These are phyloP conservation scores for Geranium rotundifolium DNA, from an alignment of 345 rosid genomes.

Conservation along the genomic window DNA sequence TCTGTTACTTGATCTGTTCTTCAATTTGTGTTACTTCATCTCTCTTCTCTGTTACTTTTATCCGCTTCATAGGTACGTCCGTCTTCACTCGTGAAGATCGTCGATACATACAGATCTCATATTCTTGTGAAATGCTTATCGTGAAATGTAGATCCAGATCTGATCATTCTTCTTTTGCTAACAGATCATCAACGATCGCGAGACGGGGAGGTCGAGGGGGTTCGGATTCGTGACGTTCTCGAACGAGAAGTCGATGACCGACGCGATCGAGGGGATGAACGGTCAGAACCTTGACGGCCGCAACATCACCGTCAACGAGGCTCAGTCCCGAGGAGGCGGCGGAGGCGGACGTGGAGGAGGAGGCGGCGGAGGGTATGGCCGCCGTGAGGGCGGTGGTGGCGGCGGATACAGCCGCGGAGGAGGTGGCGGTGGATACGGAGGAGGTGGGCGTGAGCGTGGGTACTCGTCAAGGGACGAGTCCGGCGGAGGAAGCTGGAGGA, in stretches of 20 bases:
- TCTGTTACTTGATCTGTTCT: slow-evolving; percentile 33
- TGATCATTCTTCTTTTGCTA: not conserved
- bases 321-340: slow-evolving; percentile 57
- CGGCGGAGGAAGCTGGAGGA: slow-evolving; percentile 54
- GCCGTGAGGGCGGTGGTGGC: slow-evolving; percentile 28
- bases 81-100: slow-evolving; percentile 43
- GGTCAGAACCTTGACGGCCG: slow-evolving; percentile 81
- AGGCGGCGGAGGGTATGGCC: slow-evolving; percentile 26
- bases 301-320: slow-evolving; percentile 70
- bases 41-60: slow-evolving; percentile 21
- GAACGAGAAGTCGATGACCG: slow-evolving; percentile 63
- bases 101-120: not conserved
- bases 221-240: slow-evolving; percentile 76
- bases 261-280: slow-evolving; percentile 87
- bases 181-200: slow-evolving; percentile 85
- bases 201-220: slow-evolving; percentile 75
- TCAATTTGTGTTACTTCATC: not conserved
- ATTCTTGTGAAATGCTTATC: no score
- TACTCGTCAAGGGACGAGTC: slow-evolving; percentile 18
- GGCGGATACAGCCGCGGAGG: slow-evolving; percentile 20
- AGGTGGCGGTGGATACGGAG: slow-evolving; percentile 24
- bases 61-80: slow-evolving; percentile 75
- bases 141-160: not conserved
- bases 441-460: slow-evolving; percentile 25
- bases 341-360: slow-evolving; percentile 25